Evolutionary conservation across 1,284 basidiomycete species (phyloP).

Genomic region (Heterobasidion parviporum): DNA sequence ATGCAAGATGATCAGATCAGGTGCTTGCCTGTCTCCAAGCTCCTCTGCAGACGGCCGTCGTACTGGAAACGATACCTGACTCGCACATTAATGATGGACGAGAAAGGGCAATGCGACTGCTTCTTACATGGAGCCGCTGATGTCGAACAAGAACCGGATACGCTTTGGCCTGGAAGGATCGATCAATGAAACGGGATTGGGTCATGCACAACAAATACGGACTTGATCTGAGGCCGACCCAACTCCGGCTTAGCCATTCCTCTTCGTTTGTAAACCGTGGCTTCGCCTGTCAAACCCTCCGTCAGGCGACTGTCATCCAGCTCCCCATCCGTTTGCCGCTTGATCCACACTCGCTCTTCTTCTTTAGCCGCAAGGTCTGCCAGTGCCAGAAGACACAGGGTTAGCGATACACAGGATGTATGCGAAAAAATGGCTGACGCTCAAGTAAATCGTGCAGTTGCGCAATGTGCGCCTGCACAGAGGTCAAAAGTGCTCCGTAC

Average conservation of each 20-base stretch:
- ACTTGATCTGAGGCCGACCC: slow-evolving; percentile 62
- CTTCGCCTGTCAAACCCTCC: slow-evolving; percentile 58
- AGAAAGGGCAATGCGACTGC: background rate
- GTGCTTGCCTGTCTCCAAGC: slow-evolving; percentile 50
- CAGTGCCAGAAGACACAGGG: background rate
- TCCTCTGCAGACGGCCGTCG: slow-evolving; percentile 53
- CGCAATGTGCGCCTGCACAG: slow-evolving; percentile 51
- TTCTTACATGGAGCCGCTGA: slow-evolving; percentile 59
- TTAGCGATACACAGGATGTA: background rate
- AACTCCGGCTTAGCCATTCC: slow-evolving; percentile 61
- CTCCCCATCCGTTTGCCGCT: slow-evolving; percentile 61
- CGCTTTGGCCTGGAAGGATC: slow-evolving; percentile 42
- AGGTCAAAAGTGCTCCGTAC: slow-evolving; percentile 41
- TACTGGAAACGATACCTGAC: slow-evolving; percentile 63
- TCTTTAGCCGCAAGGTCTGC: slow-evolving; percentile 57
- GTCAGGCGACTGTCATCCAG: slow-evolving; percentile 58
- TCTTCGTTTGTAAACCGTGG: slow-evolving; percentile 60
- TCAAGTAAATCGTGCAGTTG: slow-evolving; percentile 52
- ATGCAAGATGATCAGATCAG: background rate
- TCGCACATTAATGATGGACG: background rate
- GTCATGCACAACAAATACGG: slow-evolving; percentile 9
- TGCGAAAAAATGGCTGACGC: slow-evolving; percentile 28
- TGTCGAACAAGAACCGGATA: slow-evolving; percentile 60
- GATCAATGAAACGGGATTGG: background rate
- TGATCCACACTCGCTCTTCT: slow-evolving; percentile 62